A percentile compares a stretch with the other conserved stretches of the same genome.
Conservation (phyloP, 352 stramenopile genomes). For the Plasmopara muralis region DNA sequence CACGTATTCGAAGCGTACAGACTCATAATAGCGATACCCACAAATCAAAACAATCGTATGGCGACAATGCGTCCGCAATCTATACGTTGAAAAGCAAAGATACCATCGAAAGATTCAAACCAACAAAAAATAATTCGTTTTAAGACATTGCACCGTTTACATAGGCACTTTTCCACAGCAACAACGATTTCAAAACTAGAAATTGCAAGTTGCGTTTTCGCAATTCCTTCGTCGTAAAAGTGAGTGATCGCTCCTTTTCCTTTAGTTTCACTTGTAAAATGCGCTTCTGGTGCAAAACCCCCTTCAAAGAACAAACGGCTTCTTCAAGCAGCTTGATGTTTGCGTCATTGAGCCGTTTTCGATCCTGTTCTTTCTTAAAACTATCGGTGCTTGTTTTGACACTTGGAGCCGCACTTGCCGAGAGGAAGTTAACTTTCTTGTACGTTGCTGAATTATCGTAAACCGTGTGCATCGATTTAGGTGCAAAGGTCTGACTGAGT, state of each 20-base stretch:
- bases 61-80: too few species aligned
- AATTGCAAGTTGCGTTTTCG: conserved; percentile 30
- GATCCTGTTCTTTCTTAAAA: not conserved
- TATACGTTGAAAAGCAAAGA: not conserved
- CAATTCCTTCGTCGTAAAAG: conserved; percentile 15
- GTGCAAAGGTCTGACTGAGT: conserved; percentile 10
- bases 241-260: conserved; percentile 20
- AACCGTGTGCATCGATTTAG: not conserved
- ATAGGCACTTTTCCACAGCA: conserved; percentile 35
- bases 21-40: too few species aligned
- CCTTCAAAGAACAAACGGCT: conserved; percentile 33
- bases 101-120: not conserved
- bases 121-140: not conserved
- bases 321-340: conserved; percentile 40
- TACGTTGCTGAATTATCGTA: not conserved
- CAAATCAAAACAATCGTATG: too few species aligned
- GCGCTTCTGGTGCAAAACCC: conserved; percentile 29
- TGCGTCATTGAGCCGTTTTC: conserved; percentile 14
- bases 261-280: conserved; percentile 26
- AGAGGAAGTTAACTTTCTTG: conserved; percentile 12
- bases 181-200: conserved; percentile 30
- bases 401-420: conserved; percentile 13
- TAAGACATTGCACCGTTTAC: not conserved
- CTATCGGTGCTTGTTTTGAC: conserved; percentile 1
- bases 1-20: too few species aligned